Conservation (phyloP, 2,329 filamentous ascomycete genomes). For the Ceratocystis ficicola region DNA sequence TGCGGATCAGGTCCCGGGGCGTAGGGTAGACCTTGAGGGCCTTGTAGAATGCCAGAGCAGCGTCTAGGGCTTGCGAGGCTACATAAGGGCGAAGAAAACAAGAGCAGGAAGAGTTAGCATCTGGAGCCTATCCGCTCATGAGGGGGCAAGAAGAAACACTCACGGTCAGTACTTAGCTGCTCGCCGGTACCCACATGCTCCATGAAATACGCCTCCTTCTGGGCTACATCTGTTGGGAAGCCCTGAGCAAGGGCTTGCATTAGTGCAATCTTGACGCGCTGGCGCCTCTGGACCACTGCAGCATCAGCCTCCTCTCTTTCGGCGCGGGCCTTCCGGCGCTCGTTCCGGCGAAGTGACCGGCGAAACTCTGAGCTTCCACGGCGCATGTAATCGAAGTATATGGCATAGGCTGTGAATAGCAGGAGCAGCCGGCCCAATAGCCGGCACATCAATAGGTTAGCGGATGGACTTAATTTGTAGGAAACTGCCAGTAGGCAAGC, state of each 20-base stretch:
- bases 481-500: background rate
- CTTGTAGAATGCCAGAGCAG: slow-evolving; percentile 93
- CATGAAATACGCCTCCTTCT: slow-evolving; percentile 95
- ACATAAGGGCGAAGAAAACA: slow-evolving; percentile 11
- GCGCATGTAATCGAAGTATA: slow-evolving; percentile 58
- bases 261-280: slow-evolving; percentile 62
- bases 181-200: slow-evolving; percentile 86
- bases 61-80: slow-evolving; percentile 63
- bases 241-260: slow-evolving; percentile 79
- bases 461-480: no score
- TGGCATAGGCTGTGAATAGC: slow-evolving; percentile 43
- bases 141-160: slow-evolving; percentile 28
- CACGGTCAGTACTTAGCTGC: slow-evolving; percentile 69
- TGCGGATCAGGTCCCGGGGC: slow-evolving; percentile 80
- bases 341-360: slow-evolving; percentile 58
- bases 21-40: slow-evolving; percentile 96
- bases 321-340: slow-evolving; percentile 57
- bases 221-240: slow-evolving; percentile 79
- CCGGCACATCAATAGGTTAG: background rate
- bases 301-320: slow-evolving; percentile 61
- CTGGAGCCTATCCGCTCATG: background rate
- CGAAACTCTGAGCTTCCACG: slow-evolving; percentile 54
- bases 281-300: slow-evolving; percentile 53
- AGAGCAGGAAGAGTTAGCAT: background rate
- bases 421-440: slow-evolving; percentile 20